Base-by-base conservation (phyloP, 225 moss, liverwort and hornwort species). In the Straminergon stramineum region DNA sequence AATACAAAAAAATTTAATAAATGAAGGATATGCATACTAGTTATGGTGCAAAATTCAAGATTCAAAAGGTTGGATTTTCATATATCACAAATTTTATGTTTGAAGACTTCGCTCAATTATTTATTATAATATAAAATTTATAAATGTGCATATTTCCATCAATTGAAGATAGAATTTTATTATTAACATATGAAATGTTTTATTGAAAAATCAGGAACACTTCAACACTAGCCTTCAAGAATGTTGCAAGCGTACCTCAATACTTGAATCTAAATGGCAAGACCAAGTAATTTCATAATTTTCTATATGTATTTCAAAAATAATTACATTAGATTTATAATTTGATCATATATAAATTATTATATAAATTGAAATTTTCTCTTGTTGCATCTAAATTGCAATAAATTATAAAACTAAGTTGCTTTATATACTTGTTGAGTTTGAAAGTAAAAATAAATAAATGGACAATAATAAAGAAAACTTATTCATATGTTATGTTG, bases 381-480 rank as follows among this genome's bases (percentile, higher is more conserved):
- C 15, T 65, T 11, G 7, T 15, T 85, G 11, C 52, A 31, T 53
- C 3, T 23, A 24, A 3, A 27, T n/a, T 74, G 5, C 61, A 82
- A 82, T 30, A 15, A 62, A n/a, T 15, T 71, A 48, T 48, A 48
- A 48, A 48, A 48, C 48, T 48, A 21, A 61, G 10, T 70, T 7
- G 8, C 15, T 35, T 2, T 5, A 11, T 28, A 21, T 61, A 13
- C 2, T 61, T 11, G 23, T 13, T 79, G 41, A 57, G 3, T 67
- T 57, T 16, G 4, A 65, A 87, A 45, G 7, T 27, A 60, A 26
- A 43, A 43, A 10, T 0, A 28, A 28, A 70, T 18, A 27, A 48
- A 37, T 1, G 2, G 1, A 7, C 1, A 48, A 1, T n/a, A 71
- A 30, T 62, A 22, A 52, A 27, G 13, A 1, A 7, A 43, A 17